Conservation (phyloP, 2,329 filamentous ascomycete genomes). For the Coniella lustricola region DNA sequence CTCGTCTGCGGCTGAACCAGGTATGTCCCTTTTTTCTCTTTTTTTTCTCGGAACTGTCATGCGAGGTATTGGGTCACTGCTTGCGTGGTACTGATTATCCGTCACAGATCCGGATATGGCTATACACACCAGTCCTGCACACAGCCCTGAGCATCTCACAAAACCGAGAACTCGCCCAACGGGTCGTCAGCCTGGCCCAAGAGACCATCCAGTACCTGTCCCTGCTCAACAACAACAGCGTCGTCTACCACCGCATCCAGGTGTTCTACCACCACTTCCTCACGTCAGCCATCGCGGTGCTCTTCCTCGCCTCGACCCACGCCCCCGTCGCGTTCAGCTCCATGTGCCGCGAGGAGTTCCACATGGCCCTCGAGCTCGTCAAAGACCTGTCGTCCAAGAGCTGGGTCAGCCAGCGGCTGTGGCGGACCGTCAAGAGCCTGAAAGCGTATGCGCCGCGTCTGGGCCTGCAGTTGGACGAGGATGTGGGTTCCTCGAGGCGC, state of each 20-base stretch:
- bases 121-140: conserved; percentile 82
- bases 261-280: conserved; percentile 78
- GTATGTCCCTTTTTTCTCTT: conserved; percentile 23
- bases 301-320: conserved; percentile 71
- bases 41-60: neutral
- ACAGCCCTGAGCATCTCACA: conserved; percentile 76
- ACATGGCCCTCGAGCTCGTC: conserved; percentile 68
- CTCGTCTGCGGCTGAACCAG: conserved; percentile 82
- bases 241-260: conserved; percentile 65
- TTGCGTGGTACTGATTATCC: neutral
- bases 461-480: conserved; percentile 46
- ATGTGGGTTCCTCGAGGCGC: conserved; percentile 39
- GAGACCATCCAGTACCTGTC: conserved; percentile 66
- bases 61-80: too few species aligned
- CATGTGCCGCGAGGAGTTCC: conserved; percentile 67
- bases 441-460: conserved; percentile 66
- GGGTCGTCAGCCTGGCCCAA: conserved; percentile 66
- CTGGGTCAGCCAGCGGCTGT: conserved; percentile 65
- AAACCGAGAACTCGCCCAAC: conserved; percentile 66
- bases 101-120: conserved; percentile 65
- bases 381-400: conserved; percentile 65
- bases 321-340: conserved; percentile 65
- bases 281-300: conserved; percentile 64
- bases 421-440: conserved; percentile 63
- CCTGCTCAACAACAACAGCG: conserved; percentile 63